Percentiles rank a stretch among this genome's conserved stretches.
phyloP scores from a whole-genome alignment of 2,329 filamentous ascomycete species.

The Hypoxylon sp. region DNA sequence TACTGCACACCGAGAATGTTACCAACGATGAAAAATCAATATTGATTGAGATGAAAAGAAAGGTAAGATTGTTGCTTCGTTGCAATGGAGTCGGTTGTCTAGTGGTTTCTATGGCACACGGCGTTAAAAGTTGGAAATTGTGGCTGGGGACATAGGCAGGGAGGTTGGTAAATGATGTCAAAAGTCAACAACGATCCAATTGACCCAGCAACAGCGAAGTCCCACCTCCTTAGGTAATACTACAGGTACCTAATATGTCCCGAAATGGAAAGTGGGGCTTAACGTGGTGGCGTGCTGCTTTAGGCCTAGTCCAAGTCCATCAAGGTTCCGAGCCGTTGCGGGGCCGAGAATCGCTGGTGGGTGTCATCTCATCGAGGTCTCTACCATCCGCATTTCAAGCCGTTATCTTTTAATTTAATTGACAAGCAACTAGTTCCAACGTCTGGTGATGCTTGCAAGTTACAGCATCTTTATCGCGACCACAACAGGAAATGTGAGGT shows the following conservation, averaged over 20 bases:
- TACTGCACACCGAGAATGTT: constrained; percentile 24
- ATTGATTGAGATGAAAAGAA: constrained; percentile 5
- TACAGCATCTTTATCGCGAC: constrained; percentile 1
- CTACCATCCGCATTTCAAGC: neutral
- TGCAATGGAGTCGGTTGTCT: constrained; percentile 31
- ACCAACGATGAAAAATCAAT: constrained; percentile 8
- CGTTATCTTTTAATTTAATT: neutral
- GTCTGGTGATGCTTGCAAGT: constrained; percentile 5
- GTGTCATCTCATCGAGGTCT: constrained; percentile 6
- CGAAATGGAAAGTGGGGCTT: constrained; percentile 20
- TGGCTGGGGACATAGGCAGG: constrained; percentile 41
- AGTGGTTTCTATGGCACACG: constrained; percentile 40
- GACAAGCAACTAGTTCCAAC: neutral
- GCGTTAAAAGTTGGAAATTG: constrained; percentile 27
- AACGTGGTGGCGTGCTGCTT: neutral
- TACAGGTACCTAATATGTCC: constrained; percentile 11
- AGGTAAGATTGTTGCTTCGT: constrained; percentile 9
- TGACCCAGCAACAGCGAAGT: constrained; percentile 41
- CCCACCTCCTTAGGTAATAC: too few relatives aligned
- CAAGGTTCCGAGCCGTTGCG: constrained; percentile 7
- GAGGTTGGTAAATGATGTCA: constrained; percentile 42
- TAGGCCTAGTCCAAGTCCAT: too few relatives aligned
- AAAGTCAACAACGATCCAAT: constrained; percentile 42
- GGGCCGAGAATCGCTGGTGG: constrained; percentile 6
- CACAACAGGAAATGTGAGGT: neutral